Base-by-base conservation (phyloP, 2,329 filamentous ascomycete genomes). In the Pestalotiopsis sp. region DNA sequence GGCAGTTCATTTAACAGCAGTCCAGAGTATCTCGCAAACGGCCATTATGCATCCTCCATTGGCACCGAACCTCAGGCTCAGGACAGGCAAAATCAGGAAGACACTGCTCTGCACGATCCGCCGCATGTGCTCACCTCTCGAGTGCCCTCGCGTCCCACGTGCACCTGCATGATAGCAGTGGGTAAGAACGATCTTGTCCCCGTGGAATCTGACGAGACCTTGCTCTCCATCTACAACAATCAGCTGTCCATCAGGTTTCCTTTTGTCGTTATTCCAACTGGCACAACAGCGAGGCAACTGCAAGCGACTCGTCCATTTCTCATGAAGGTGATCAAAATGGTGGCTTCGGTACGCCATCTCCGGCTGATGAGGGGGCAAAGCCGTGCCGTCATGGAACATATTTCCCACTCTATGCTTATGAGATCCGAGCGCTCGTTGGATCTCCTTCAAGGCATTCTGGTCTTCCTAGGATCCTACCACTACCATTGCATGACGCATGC, bases 381-480 rank as follows among this genome's bases (percentile, higher is more conserved):
- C 3, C 59, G 59, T 27, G 59, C 27, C 36, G 17, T 62, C 27
- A 62, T 62, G 59, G 25, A 62, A 39, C 31, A 62, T 62, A 2
- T 62, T 17, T 62, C 59, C 36, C 25, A 62, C 23, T n/a, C 59
- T 25, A 62, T 62, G 11, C 59, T 62, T n/a, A 36, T 62, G 59
- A 62, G 59, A 62, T 62, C 59, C 0, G 87, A 90, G 78, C 83
- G 86, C 68, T 88, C 82, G 14, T 68, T 90, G 31, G 87, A 90
- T 72, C 72, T 90, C 14, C 75, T 90, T 1, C 85, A 88, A 70
- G 87, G 87, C 3, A 75, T 90, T 25, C 77, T 90, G 38, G 82
- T 90, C 25, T 36, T 62, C 59, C 27, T 62, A 62, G 59, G 59
- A n/a, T 62, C 25, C 9, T 62, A 62, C 31, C 59, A 62, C 36